These are phyloP conservation scores for Ajuga chamaepitys DNA, from an alignment of 257 asterid species.

Conservation along the genomic window DNA sequence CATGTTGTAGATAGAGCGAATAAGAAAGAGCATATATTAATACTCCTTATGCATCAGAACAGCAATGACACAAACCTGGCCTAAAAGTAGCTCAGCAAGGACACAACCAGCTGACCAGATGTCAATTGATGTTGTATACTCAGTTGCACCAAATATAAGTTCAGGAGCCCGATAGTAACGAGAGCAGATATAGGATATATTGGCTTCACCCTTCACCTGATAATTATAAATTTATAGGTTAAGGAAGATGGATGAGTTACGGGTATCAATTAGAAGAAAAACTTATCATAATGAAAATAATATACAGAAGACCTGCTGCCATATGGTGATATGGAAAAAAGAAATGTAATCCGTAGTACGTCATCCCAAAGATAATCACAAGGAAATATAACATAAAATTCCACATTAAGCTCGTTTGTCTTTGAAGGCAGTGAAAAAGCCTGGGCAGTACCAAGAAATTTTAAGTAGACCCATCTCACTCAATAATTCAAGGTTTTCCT, in stretches of 20 bases:
- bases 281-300: neutral
- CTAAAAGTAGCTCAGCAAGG: slow-evolving; percentile 88
- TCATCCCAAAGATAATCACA: neutral
- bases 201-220: slow-evolving; percentile 86
- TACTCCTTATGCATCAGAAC: neutral
- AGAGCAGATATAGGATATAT: slow-evolving; percentile 87
- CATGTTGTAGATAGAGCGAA: neutral
- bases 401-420: neutral
- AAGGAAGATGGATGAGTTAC: slow-evolving; percentile 6
- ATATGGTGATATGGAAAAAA: neutral
- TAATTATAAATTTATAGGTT: slow-evolving; percentile 6
- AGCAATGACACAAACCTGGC: slow-evolving; percentile 50
- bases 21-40: neutral
- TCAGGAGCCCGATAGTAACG: slow-evolving; percentile 95
- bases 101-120: slow-evolving; percentile 96
- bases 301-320: neutral
- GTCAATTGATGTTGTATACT: slow-evolving; percentile 71
- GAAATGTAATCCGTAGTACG: neutral
- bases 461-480: neutral
- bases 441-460: neutral
- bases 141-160: slow-evolving; percentile 89
- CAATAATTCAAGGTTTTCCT: neutral
- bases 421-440: neutral
- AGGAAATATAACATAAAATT: neutral
- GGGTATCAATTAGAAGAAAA: neutral